These are phyloP conservation scores for Periglandula ipomoeae DNA, from an alignment of 2,329 filamentous ascomycete genomes.

Conservation along the genomic window DNA sequence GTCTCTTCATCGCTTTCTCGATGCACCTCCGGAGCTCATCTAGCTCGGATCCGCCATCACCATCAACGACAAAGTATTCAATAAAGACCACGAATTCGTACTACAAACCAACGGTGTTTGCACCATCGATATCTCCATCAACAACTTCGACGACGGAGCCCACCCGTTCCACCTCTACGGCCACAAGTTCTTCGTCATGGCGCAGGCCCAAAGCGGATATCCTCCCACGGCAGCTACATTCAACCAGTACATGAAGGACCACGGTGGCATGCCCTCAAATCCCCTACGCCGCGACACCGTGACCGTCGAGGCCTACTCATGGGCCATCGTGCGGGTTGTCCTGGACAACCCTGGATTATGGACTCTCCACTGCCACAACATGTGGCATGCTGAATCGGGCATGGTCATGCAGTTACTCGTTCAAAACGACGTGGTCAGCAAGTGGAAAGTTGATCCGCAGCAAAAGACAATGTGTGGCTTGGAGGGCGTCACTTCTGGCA, in stretches of 20 bases:
- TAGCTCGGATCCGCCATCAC: conserved; percentile 12
- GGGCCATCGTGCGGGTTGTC: conserved; percentile 43
- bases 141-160: conserved; percentile 43
- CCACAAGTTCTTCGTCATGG: conserved; percentile 42
- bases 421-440: conserved; percentile 17
- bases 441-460: conserved; percentile 16
- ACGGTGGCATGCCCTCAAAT: conserved; percentile 18
- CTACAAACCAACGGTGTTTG: conserved; percentile 42
- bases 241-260: conserved; percentile 14
- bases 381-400: conserved; percentile 49
- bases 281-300: conserved; percentile 33
- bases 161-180: conserved; percentile 49
- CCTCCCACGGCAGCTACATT: conserved; percentile 20
- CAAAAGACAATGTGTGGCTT: conserved; percentile 19
- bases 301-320: conserved; percentile 44
- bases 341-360: conserved; percentile 50
- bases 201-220: conserved; percentile 24
- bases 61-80: conserved; percentile 22
- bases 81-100: conserved; percentile 29
- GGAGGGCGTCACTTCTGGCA: conserved; percentile 21
- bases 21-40: conserved; percentile 11
- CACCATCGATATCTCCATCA: conserved; percentile 48
- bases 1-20: conserved; percentile 26
- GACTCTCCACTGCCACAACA: conserved; percentile 50
- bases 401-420: conserved; percentile 49